Base-by-base conservation (phyloP, 2,329 filamentous ascomycete genomes). In the Beauveria pseudobassiana region DNA sequence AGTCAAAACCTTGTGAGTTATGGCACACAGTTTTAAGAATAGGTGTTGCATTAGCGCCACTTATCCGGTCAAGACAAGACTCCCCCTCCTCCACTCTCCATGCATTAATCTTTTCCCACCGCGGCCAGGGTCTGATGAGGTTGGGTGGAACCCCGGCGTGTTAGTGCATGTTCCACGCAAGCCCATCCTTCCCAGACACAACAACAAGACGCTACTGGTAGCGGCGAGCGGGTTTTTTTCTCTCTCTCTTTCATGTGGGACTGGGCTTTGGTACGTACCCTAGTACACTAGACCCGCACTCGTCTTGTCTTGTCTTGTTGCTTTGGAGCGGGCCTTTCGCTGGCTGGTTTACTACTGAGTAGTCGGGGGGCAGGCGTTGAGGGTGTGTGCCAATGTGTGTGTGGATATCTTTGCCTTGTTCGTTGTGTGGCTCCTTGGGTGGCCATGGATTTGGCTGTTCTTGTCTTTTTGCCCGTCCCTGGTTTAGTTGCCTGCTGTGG, bases 21-120 rank as follows among this genome's bases (percentile, higher is more conserved):
- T 66, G 64, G 64, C 66, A 67, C 68, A 68, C 42, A 61, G 67
- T 66, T 73, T 76, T 74, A 76, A 78, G 75, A 78, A 79, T 78
- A 78, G 77, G 72, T 73, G 72, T 68, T 68, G 72, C 73, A 74
- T 74, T 71, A 71, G 71, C 68, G 50, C 59, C 59, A 54, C 59
- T 49, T 61, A 51, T 61, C 50, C 50, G 28, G 42, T 48, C 38
- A 61, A 55, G 51, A 61, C 52, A 55, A 50, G 43, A 49, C 28
- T 30, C 20, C 40, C 5, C 24, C 38, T 8, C 24, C 24, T 26
- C 34, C 34, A 20, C 24, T 52, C 22, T 34, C 34, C 34, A 28
- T 59, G 57, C 57, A 59, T 59, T 59, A 59, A 54, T 53, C 58
- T 30, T 9, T 61, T 48, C 40, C 58, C 58, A 66, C 66, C 67